Base-by-base conservation (phyloP, 495 filamentous ascomycete species). In the Penicillium nucicola region DNA sequence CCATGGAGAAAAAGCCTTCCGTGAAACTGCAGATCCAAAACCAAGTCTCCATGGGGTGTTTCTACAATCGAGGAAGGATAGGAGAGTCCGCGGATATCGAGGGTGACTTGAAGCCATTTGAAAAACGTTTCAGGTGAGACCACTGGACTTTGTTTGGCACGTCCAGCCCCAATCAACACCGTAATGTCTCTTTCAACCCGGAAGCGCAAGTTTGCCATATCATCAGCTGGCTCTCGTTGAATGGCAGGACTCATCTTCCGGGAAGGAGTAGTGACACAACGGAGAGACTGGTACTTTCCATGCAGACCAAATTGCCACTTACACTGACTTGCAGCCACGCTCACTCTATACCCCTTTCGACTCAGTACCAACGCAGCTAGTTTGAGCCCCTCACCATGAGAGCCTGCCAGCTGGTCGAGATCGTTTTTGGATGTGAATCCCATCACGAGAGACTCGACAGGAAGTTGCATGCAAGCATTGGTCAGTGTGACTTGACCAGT, bases 361-460 rank as follows among this genome's bases (percentile, higher is more conserved):
- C 48, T 45, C 52, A 63, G 54, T 1, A 59, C 50, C 13, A 67
- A 42, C 19, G 54, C 47, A 17, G 64, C 61, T 11, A 67, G 28
- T 20, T 67, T 67, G 39, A 65, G 57, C 30, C 64, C 64, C 32
- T 67, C 64, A 11, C 64, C 59, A 32, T 65, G 55, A 15, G 25
- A 46, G 12, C 62, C 61, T 2, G 56, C 56, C 10, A 56, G 42
- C 25, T 28, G 5, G 25, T 28, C 25, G 12, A 55, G 20, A 7
- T 38, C 22, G 4, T 56, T 40, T 20, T 22, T 41, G 15, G 22
- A 32, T 17, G 37, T 38, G 45, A 39, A 39, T 30, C 45, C 45
- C 12, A 38, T 30, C 38, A 48, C 23, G 30, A 58, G 50, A 28
- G 17, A 22, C 17, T 54, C 41, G 7, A 43, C 47, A 5, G 48